These are phyloP conservation scores for Hamigera avellanea DNA, from an alignment of 495 filamentous ascomycete species.

Conservation along the genomic window DNA sequence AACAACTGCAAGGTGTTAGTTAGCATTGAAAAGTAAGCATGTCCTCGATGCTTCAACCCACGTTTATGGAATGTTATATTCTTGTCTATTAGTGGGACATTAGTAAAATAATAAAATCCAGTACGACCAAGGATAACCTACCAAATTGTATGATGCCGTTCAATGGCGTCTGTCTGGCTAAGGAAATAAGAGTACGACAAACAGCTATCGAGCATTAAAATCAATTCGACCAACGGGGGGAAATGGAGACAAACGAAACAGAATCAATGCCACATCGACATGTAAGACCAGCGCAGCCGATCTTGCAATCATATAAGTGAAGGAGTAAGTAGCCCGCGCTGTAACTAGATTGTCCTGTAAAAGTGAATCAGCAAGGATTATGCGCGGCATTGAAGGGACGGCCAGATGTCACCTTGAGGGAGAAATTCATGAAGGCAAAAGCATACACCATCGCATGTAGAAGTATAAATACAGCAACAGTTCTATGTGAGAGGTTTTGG, in stretches of 20 bases:
- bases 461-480: constrained; percentile 56
- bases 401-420: constrained; percentile 37
- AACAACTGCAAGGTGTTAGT: constrained; percentile 30
- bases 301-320: constrained; percentile 61
- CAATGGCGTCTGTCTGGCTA: constrained; percentile 60
- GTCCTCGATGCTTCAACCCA: constrained; percentile 4
- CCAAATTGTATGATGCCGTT: constrained; percentile 68
- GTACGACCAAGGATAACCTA: constrained; percentile 6
- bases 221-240: neutral
- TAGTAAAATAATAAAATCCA: constrained; percentile 1
- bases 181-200: constrained; percentile 66
- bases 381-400: too few relatives aligned
- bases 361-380: neutral
- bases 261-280: constrained; percentile 61
- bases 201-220: constrained; percentile 33
- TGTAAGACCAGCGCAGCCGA: constrained; percentile 60
- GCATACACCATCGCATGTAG: constrained; percentile 59
- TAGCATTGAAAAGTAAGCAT: neutral
- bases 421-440: constrained; percentile 66
- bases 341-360: constrained; percentile 46
- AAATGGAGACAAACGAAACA: constrained; percentile 39
- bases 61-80: constrained; percentile 73
- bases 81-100: constrained; percentile 38
- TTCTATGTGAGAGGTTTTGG: constrained; percentile 32
- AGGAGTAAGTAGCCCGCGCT: constrained; percentile 51